Base-by-base conservation (phyloP, 2,329 filamentous ascomycete species). In the Paecilomyces sp. region DNA sequence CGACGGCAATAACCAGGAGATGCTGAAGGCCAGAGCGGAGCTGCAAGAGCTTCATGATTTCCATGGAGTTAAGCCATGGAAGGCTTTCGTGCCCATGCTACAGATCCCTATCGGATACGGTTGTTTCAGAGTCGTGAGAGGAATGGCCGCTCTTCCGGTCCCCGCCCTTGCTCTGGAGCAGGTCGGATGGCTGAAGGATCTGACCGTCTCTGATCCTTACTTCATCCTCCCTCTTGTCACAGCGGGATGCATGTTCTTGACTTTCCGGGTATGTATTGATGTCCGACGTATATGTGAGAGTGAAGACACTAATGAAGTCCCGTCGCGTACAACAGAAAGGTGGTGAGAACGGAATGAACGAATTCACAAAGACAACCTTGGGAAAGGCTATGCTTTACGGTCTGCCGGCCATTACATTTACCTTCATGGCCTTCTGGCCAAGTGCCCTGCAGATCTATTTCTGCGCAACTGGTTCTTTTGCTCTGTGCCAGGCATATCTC, bases 121-220 rank as follows among this genome's bases (percentile, higher is more conserved):
- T 67, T 87, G 89, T 61, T 97, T 93, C 80, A 85, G 89, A 61
- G 79, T 93, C 54, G 74, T 95, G 63, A 83, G 85, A 57, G 87
- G 82, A 65, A 95, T 96, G 89, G 75, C 85, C 1, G 74, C 80
- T 24, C 77, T 97, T 55, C 93, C 93, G 3, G 91, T 97, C 4
- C 93, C 93, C 0, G 88, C 85, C 0, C 74, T 97, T 64, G 84
- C 90, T 66, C 78, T 77, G 1, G 90, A 89, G 33, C 88, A 90
- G 2, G 76, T 87, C 36, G 76, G 87, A 50, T 99, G 94, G 94
- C 84, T 97, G 65, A 76, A 79, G 1, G 89, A 97, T 72, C 75
- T 99, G 63, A 88, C 91, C 0, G 70, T 86, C 24, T 74, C 84
- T 1, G 94, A 99, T 74, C 93, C 94, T 0, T 88, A 82, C 67